Base-by-base conservation (phyloP, 441 rosid species). In the Bocquillonia castaneifolia region DNA sequence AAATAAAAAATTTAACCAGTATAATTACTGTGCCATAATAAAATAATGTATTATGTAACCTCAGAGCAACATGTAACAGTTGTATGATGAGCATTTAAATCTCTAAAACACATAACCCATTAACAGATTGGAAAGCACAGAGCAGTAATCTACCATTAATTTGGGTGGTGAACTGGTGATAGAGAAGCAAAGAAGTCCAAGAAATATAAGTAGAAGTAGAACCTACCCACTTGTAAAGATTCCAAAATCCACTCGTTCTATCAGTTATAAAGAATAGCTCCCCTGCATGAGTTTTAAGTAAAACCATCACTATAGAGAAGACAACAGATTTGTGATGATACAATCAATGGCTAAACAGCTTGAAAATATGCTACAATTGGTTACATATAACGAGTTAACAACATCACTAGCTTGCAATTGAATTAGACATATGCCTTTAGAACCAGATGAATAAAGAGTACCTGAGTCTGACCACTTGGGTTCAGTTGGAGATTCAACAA, bases 381-480 rank as follows among this genome's bases (percentile, higher is more conserved):
- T n/a, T n/a, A n/a, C n/a, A n/a, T n/a, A n/a, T n/a, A n/a, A n/a
- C n/a, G n/a, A 20, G 8, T 10, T 2, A 7, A n/a, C n/a, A 44
- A 15, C 10, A 28, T 23, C 18, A 47, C 10, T 45, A 68, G 48
- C 71, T 58, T 58, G 32, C 34, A 31, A 31, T 3, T 10, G n/a
- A 58, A 68, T 34, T 42, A 47, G 54, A 59, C 40, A 51, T 51
- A 59, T 28, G 29, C 8, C 29, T 13, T 39, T 37, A 59, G 34
- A n/a, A 39, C 68, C 23, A 22, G 59, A 70, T 23, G 3, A 23
- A 31, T 18, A 28, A 59, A 48, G 28, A 44, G 47, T 77, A 91
- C 99, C 97, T 75, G 74, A 72, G 37, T 93, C 68, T 28, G 99
- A 93, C 99, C 99, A 93, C 81, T 87, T 89, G 4, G 96, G 97